Evolutionary conservation across 169 alveolate genomes (phyloP).

Genomic region (Pseudocohnilembus persalinus): DNA sequence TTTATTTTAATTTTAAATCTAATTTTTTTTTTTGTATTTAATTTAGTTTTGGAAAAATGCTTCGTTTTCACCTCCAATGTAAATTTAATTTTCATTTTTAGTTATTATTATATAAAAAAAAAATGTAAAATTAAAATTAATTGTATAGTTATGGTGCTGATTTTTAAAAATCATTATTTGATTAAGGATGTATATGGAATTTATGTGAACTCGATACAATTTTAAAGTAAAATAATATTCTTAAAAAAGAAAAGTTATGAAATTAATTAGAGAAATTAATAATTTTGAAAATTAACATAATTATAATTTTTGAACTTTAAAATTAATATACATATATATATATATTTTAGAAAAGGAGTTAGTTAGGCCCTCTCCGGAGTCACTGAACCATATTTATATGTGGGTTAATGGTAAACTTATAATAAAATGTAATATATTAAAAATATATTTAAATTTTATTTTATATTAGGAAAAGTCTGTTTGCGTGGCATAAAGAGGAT

Average conservation of each 20-base stretch:
- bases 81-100: no score
- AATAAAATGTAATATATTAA: no score
- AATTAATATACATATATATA: no score
- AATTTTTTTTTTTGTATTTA: no score
- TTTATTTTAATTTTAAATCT: neutral
- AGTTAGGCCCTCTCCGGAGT: slow-evolving; percentile 86
- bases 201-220: neutral
- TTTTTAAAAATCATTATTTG: neutral
- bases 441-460: no score
- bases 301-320: no score
- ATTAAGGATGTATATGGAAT: neutral
- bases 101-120: no score
- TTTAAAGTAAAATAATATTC: neutral
- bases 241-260: neutral
- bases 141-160: neutral
- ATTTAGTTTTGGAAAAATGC: slow-evolving; percentile 70
- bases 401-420: slow-evolving; percentile 70
- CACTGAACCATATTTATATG: slow-evolving; percentile 91
- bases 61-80: slow-evolving; percentile 70
- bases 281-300: no score
- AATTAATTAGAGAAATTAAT: no score
- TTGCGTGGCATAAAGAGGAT: slow-evolving; percentile 98
- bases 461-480: slow-evolving; percentile 84
- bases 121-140: no score
- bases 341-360: slow-evolving; percentile 30